Conservation (phyloP, 495 filamentous ascomycete species). For the Xylaria scruposa region DNA sequence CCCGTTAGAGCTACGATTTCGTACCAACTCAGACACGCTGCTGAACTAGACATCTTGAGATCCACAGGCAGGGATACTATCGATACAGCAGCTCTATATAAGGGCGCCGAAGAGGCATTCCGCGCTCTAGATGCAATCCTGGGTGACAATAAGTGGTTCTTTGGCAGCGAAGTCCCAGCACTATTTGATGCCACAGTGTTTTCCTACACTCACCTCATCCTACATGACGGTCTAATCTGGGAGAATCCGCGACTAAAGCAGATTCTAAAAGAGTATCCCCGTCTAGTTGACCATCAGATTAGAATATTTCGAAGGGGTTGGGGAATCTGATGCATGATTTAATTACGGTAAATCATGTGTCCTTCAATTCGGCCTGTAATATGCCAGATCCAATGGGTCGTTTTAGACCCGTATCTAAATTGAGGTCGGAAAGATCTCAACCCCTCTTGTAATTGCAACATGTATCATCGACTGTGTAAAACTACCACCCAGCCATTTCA, state of each 20-base stretch:
- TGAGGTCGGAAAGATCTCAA: neutral
- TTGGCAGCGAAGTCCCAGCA: conserved; percentile 57
- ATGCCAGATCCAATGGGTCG: neutral
- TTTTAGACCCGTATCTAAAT: neutral
- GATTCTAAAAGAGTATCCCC: conserved; percentile 39
- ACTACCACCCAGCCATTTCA: neutral
- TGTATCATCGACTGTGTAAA: conserved; percentile 8
- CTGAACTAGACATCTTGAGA: conserved; percentile 73
- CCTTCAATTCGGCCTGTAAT: neutral
- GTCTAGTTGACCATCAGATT: conserved; percentile 43
- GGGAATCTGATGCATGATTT: conserved; percentile 18
- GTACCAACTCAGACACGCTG: conserved; percentile 72
- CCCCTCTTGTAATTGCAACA: neutral
- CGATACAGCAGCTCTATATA: conserved; percentile 67
- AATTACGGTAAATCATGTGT: neutral
- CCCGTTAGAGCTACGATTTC: conserved; percentile 68
- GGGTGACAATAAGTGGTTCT: conserved; percentile 58
- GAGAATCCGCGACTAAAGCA: conserved; percentile 38
- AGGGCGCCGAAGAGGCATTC: conserved; percentile 73
- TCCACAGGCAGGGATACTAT: conserved; percentile 58
- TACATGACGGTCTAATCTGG: conserved; percentile 68
- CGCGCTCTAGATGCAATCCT: conserved; percentile 76
- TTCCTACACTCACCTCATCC: conserved; percentile 84
- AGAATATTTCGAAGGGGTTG: conserved; percentile 44
- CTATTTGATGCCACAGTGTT: conserved; percentile 89